A percentile compares a stretch with the other conserved stretches of the same genome.
Evolutionary conservation across 257 asterid genomes (phyloP).

Genomic region (Fraxinus excelsior): DNA sequence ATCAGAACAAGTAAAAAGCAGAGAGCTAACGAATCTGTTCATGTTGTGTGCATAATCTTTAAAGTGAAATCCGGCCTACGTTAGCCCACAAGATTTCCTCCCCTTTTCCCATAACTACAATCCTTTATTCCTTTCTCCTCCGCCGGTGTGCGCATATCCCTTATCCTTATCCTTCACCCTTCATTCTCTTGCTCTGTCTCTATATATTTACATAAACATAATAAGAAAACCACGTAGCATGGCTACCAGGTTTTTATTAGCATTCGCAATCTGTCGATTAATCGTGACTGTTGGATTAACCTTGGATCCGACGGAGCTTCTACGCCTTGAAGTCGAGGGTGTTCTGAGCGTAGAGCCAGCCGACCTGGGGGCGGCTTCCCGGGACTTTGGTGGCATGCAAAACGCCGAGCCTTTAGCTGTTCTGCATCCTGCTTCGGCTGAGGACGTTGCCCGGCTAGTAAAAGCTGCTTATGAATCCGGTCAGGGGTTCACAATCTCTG

Average conservation of each 20-base stretch:
- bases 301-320: slow-evolving; percentile 49
- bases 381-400: slow-evolving; percentile 57
- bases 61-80: slow-evolving; percentile 56
- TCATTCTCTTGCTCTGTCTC: not conserved
- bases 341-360: slow-evolving; percentile 49
- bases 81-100: slow-evolving; percentile 41
- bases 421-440: slow-evolving; percentile 53
- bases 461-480: slow-evolving; percentile 59
- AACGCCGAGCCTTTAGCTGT: slow-evolving; percentile 59
- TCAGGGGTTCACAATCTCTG: slow-evolving; percentile 59
- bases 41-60: slow-evolving; percentile 55
- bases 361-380: slow-evolving; percentile 48
- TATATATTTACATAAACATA: slow-evolving; percentile 5
- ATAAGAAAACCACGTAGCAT: slow-evolving; percentile 1
- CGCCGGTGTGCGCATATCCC: slow-evolving; percentile 18
- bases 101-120: slow-evolving; percentile 15
- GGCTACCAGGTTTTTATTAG: slow-evolving; percentile 51
- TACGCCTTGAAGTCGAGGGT: slow-evolving; percentile 42
- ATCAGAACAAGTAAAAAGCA: slow-evolving; percentile 11
- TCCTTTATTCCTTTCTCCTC: not conserved
- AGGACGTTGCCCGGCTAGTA: slow-evolving; percentile 61
- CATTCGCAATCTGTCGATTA: slow-evolving; percentile 59
- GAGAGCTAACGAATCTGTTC: slow-evolving; percentile 43
- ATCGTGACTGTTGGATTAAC: slow-evolving; percentile 69
- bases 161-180: slow-evolving; percentile 10